Evolutionary conservation across 2,329 filamentous ascomycete genomes (phyloP).

Genomic region (Neonectria neomacrospora): DNA sequence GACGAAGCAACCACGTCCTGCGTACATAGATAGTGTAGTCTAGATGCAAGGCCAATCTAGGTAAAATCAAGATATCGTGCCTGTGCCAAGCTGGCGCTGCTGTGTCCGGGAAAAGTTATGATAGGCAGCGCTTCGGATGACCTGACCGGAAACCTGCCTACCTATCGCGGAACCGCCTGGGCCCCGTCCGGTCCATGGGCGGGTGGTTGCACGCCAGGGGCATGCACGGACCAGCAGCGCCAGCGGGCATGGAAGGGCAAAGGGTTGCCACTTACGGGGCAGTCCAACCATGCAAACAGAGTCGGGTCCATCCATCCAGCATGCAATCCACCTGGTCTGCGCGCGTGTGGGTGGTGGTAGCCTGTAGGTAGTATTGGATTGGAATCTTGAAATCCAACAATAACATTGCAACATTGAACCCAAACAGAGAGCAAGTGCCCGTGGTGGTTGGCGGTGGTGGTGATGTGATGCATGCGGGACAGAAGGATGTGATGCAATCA

Average conservation of each 20-base stretch:
- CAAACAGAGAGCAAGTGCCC: background rate
- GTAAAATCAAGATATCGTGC: background rate
- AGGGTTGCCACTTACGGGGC: background rate
- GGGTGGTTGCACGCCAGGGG: conserved; percentile 8
- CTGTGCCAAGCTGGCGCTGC: background rate
- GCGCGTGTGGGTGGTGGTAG: background rate
- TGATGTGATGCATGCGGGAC: background rate
- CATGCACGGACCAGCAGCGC: background rate
- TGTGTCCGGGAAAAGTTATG: background rate
- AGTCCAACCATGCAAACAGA: no score
- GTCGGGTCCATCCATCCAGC: no score
- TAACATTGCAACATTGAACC: background rate
- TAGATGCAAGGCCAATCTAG: background rate
- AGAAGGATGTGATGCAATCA: background rate
- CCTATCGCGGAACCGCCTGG: background rate
- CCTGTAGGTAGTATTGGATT: background rate
- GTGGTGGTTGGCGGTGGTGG: background rate
- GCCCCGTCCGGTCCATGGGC: background rate
- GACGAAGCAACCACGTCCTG: no score
- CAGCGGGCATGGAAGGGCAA: background rate
- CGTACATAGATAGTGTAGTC: background rate
- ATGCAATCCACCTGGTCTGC: no score
- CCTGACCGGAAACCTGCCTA: background rate
- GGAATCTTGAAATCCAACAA: background rate
- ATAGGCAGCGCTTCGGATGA: background rate